Base-by-base conservation (phyloP, 371 early-diverging fungal species). In the Thermomucor indicae-seudaticae region DNA sequence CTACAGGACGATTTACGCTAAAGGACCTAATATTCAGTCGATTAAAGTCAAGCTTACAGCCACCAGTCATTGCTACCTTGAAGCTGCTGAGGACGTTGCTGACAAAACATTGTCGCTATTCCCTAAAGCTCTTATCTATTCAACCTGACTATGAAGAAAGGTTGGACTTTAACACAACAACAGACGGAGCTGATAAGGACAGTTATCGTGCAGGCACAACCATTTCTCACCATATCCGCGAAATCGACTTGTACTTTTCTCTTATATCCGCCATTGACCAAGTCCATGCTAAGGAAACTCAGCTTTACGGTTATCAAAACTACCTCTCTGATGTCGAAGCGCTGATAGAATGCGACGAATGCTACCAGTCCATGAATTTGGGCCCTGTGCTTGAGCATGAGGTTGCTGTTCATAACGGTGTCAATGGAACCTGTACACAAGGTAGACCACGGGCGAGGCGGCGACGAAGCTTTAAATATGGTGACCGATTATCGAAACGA, bases 41-140 rank as follows among this genome's bases (percentile, higher is more conserved):
- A 6, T 64, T 87, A 29, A 81, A 85, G 51, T 83, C 83, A 4
- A 77, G 79, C 7, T 84, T 83, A 1, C 76, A 72, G 24, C 78
- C 81, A 14, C 75, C 86, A 1, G 88, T 91, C 8, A 85, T 87
- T 28, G 83, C 87, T 3, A 84, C 91, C 0, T 66, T 92, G 22
- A 85, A 83, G 51, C 64, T 94, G 16, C 66, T 93, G 31, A 80
- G 82, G 22, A 78, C 81, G 2, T 60, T 92, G 3, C 75, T 94
- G 37, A 64, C 76, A n/a, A 65, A 77, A 25, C 90, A 93, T 57
- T 85, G 86, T 53, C 75, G 75, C 37, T 81, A 80, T 54, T 75
- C 89, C 14, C 64, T 85, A 37, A 75, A 70, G 46, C 59, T 91
- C 34, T 65, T 91, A 40, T 78, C 79, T 37, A 80, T 89, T 16